Evolutionary conservation across 1,139 yeast species (phyloP), one percentile per base, ranked within the genome.

Genomic region (Candida sp.): DNA sequence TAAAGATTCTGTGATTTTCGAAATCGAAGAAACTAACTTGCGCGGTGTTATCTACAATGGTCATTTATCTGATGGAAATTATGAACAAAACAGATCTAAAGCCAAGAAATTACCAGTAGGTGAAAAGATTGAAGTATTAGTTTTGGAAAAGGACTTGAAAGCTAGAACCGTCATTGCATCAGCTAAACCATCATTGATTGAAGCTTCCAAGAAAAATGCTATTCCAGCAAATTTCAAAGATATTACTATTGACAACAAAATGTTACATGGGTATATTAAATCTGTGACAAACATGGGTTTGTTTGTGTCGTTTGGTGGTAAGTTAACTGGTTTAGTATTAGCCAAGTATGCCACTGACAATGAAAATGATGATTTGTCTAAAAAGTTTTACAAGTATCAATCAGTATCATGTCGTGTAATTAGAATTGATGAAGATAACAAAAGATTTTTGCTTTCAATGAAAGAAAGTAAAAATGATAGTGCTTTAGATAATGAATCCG

Each of bases 291-390:
- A 74, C 43, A 75, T 77, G 60, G 98, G 98, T 51, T 73, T 89
- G 25, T 91, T 93, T 61, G 86, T 93, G 45, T 79, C 86, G 0
- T 93, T 93, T 64, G 90, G 84, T 47, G 87, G 87, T 51, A 80
- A 77, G 43, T 77, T 91, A 52, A 87, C 90, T 29, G 98, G 97
- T 39, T 75, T 93, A 53, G 87, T 89, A 3, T 77, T 87, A 51
- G 89, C 93, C 46, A 83, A 84, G 58, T 84, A 84, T 56, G 84
- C 91, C 15, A 74, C 81, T 19, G 79, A 77, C 38, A 71, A 74
- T 43, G 73, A 73, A 35, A 74, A 73, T 38, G 80, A 77, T 25
- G 84, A 84, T 52, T 73, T 87, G 44, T 69, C 75, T 21, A 72
- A 77, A 41, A 68, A 74, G 36, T 89, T 83, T 55, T 69, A 72